phyloP scores from a whole-genome alignment of 1,284 basidiomycete species.

The Cutaneotrichosporon cutaneum region DNA sequence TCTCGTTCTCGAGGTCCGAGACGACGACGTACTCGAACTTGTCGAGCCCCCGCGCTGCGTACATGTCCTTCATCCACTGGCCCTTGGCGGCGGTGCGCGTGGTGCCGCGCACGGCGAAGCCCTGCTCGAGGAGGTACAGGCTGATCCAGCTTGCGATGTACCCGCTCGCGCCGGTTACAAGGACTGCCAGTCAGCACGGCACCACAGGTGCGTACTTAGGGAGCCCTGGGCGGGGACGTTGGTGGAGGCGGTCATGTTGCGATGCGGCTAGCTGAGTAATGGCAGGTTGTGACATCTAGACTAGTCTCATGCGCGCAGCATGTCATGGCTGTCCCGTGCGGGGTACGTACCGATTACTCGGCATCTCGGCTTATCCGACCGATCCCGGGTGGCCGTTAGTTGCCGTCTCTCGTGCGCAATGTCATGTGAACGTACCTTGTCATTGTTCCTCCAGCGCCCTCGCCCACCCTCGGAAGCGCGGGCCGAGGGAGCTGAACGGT shows the following conservation, averaged over 20 bases:
- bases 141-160: constrained; percentile 45
- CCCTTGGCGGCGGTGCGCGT: constrained; percentile 53
- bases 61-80: constrained; percentile 49
- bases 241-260: not conserved
- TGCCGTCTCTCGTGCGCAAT: not conserved
- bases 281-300: no score
- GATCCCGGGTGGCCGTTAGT: not conserved
- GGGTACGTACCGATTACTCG: no score
- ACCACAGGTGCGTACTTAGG: constrained; percentile 8
- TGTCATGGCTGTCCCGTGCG: no score
- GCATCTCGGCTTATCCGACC: constrained; percentile 10
- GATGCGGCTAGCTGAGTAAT: not conserved
- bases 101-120: constrained; percentile 52
- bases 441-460: not conserved
- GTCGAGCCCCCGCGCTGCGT: constrained; percentile 34
- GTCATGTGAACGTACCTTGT: not conserved
- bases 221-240: constrained; percentile 19
- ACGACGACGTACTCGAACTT: constrained; percentile 58
- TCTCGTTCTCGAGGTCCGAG: constrained; percentile 57
- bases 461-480: no score
- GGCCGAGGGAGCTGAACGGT: not conserved
- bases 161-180: constrained; percentile 47
- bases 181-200: constrained; percentile 25
- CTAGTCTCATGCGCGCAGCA: no score
- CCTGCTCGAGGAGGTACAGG: constrained; percentile 41